Conservation (phyloP, 352 stramenopile genomes). For the Globisporangium solare region DNA sequence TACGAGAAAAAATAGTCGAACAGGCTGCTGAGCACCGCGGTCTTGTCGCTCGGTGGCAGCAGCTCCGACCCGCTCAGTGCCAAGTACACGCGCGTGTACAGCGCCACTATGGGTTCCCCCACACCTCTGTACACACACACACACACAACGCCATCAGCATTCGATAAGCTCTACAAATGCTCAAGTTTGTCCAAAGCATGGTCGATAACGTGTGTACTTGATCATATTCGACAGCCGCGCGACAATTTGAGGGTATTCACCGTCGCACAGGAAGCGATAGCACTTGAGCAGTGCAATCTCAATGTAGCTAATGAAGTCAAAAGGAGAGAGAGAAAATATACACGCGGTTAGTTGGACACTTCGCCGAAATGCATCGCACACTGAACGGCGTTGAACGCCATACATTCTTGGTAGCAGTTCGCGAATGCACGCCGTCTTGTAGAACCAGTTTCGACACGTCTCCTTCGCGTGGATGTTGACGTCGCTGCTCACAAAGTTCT, state of each 20-base stretch:
- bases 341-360: no score
- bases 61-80: constrained; percentile 64
- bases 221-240: constrained; percentile 82
- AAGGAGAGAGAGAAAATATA: no score
- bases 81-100: constrained; percentile 86
- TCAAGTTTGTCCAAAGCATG: constrained; percentile 13
- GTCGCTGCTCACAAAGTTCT: constrained; percentile 73
- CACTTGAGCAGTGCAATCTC: constrained; percentile 86
- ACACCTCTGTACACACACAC: constrained; percentile 64
- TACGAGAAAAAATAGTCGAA: constrained; percentile 90
- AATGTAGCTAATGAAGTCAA: constrained; percentile 47
- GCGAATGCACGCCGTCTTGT: constrained; percentile 92
- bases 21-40: constrained; percentile 63
- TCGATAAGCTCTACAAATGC: not conserved
- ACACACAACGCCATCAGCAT: no score
- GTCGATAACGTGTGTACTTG: constrained; percentile 40
- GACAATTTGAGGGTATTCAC: constrained; percentile 86
- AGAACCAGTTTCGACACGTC: constrained; percentile 93
- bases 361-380: not conserved
- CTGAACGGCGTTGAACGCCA: not conserved
- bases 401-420: constrained; percentile 90
- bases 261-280: constrained; percentile 88
- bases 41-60: constrained; percentile 31
- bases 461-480: constrained; percentile 87
- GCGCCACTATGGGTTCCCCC: constrained; percentile 81